Base-by-base conservation (phyloP, 371 early-diverging fungal species). In the Chytridium lagenaria region DNA sequence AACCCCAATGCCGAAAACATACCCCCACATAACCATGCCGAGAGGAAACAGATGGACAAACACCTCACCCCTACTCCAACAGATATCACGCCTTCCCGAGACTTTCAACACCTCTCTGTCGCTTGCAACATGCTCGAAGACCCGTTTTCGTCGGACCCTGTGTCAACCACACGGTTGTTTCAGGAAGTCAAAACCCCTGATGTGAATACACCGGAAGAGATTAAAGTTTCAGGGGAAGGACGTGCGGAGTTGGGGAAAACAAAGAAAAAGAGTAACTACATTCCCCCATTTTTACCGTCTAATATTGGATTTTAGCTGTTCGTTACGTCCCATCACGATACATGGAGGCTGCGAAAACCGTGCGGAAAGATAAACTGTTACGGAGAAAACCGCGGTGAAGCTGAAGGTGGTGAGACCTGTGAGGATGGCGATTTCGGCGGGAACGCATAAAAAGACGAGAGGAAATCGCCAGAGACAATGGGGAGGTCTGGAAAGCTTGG, bases 281-380 rank as follows among this genome's bases (percentile, higher is more conserved):
- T 44, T 19, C 19, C 44, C 19, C 44, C 19, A 7, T 44, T 19
- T 44, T 44, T 19, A 44, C 19, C 12, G 7, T 44, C 44, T 44
- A 44, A 44, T 44, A 19, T 44, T 44, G 23, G 7, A 23, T 26
- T n/a, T 5, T 15, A 52, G 55, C 55, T 26, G 61, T 61, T 10
- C 16, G 26, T 12, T 61, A 61, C 26, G 61, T 61, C 23, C 34
- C 61, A 12, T 61, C 61, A 3, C 30, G 61, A 3, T 61, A 61
- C 61, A 61, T 61, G 61, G 61, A 61, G 34, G 61, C 61, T 37
- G 36, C 37, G 15, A 61, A 61, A 36, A 34, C 61, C 30, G 61
- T 37, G 7, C 30, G 19, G 12, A 61, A 61, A 23, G 55, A 52
- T 5, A 7, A 7, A 5, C 55, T n/a, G n/a, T n/a, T n/a, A 44